These are phyloP conservation scores for Coniochaeta sp. DNA, from an alignment of 2,329 filamentous ascomycete genomes.

Conservation along the genomic window DNA sequence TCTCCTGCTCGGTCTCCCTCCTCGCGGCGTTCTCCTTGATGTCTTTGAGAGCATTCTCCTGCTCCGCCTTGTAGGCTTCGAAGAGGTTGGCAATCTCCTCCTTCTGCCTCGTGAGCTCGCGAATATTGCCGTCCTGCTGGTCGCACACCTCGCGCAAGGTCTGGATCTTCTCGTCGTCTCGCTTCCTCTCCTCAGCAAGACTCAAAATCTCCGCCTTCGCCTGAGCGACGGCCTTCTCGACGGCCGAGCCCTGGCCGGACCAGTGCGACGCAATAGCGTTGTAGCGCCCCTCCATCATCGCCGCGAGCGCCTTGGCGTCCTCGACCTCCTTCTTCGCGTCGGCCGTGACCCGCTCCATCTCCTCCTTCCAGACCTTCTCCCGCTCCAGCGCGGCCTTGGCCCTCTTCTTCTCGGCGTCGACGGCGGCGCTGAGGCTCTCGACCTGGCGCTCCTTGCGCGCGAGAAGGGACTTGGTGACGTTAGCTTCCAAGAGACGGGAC, in stretches of 20 bases:
- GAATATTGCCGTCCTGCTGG: constrained; percentile 64
- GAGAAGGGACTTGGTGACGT: constrained; percentile 63
- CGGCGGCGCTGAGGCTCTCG: constrained; percentile 55
- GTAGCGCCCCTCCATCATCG: constrained; percentile 64
- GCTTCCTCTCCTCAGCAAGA: constrained; percentile 47
- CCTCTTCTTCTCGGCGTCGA: constrained; percentile 59
- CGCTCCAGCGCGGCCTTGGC: constrained; percentile 51
- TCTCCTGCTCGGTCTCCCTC: constrained; percentile 55
- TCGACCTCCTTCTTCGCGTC: constrained; percentile 59
- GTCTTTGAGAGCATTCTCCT: constrained; percentile 51
- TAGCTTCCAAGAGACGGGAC: constrained; percentile 60
- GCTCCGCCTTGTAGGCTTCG: constrained; percentile 56
- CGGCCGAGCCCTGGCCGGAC: constrained; percentile 58
- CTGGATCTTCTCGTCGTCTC: constrained; percentile 56
- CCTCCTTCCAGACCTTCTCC: constrained; percentile 54
- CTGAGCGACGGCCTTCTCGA: constrained; percentile 42
- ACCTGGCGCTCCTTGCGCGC: constrained; percentile 69
- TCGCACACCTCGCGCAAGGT: constrained; percentile 63
- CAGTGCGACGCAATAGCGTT: constrained; percentile 60
- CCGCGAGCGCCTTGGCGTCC: constrained; percentile 56
- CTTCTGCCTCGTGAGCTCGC: constrained; percentile 53
- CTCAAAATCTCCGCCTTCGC: constrained; percentile 47
- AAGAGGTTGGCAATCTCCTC: constrained; percentile 53
- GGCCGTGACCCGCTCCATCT: constrained; percentile 54
- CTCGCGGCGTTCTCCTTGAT: constrained; percentile 51